Base-by-base conservation (phyloP, 495 filamentous ascomycete genomes). In the Neurospora discreta region DNA sequence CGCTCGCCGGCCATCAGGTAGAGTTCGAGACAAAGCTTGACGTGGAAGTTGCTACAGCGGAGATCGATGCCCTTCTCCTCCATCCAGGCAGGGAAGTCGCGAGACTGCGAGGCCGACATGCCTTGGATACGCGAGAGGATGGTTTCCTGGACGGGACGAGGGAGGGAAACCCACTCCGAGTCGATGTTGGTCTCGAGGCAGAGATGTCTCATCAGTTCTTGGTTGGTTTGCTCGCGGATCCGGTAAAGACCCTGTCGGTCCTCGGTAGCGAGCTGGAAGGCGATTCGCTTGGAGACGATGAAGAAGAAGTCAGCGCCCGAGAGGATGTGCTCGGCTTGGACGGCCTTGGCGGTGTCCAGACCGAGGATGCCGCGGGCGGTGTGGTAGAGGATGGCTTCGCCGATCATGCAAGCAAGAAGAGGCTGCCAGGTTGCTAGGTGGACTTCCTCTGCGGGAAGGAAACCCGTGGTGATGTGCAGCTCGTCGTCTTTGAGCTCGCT, bases 111-210 rank as follows among this genome's bases (percentile, higher is more conserved):
- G 3, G 65, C 26, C 11, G 23, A 68, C 42, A 71, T 46, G 3
- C 71, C 72, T 5, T 71, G 9, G 26, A 77, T 71, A 6, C 74
- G 74, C 0, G 41, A n/a, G 11, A 78, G 10, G 13, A 77, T 75
- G n/a, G 71, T 68, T 5, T 46, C 39, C 1, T 74, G 72, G 42
- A 74, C 71, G 15, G 42, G 39, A 7, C 18, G 60, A 7, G 71
- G 69, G 13, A 79, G 42, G 0, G 39, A 30, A 13, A 70, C 44
- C 77, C 77, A 79, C 39, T 73, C 43, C 1, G 38, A 44, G 30
- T 79, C 74, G 36, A 77, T 70, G 15, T 74, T 58, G 6, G 73
- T 33, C 2, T 69, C 73, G 3, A 79, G 46, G 42, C 77, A 77
- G 2, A 79, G 71, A 11, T 76, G 73, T 3, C 71, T 69, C 41